Evolutionary conservation across 495 filamentous ascomycete genomes (phyloP), one percentile per base, ranked within the genome.

Genomic region (Lepidopterella palustris): DNA sequence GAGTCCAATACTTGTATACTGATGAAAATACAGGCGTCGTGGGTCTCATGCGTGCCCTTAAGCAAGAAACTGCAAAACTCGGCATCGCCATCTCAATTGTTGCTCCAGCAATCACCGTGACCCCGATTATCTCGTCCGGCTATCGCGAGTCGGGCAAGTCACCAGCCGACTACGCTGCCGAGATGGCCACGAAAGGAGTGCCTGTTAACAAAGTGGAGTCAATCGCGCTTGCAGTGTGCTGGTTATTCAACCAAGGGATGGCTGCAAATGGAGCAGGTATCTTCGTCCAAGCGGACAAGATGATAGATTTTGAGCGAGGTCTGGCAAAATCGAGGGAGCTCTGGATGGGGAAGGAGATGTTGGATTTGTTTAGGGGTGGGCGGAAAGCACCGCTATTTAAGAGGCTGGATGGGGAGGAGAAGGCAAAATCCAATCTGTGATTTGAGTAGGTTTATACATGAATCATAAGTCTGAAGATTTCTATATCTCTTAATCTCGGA

Each of bases 331-430:
- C 47, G 29, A 68, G 71, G 53, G 62, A 67, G 61, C 42, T 55
- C 39, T 73, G 71, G 71, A 73, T 73, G 71, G 60, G 69, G 4
- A 70, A 65, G 63, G 71, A 73, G 53, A 71, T 71, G 69, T 57
- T 73, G 58, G 69, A 70, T 31, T 42, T 70, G 53, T 73, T 71
- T 53, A 55, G 68, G 20, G 57, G 67, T 6, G 71, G 71, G 32
- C 32, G 71, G 18, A 52, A 60, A 32, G 70, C 68, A 2, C 64
- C 66, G 28, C 29, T 72, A 53, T 72, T 72, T 59, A 3, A 26
- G 5, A 48, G 63, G 48, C 25, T 65, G 31, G 54, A 62, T 8
- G 35, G 42, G 18, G 64, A 53, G 51, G 64, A 53, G 51, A 49
- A 49, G 45, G 45, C 10, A 6, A 53, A 53, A 25, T 29, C 51